phyloP scores from a whole-genome alignment of 169 alveolate species.

The Prorocentrum cordatum region DNA sequence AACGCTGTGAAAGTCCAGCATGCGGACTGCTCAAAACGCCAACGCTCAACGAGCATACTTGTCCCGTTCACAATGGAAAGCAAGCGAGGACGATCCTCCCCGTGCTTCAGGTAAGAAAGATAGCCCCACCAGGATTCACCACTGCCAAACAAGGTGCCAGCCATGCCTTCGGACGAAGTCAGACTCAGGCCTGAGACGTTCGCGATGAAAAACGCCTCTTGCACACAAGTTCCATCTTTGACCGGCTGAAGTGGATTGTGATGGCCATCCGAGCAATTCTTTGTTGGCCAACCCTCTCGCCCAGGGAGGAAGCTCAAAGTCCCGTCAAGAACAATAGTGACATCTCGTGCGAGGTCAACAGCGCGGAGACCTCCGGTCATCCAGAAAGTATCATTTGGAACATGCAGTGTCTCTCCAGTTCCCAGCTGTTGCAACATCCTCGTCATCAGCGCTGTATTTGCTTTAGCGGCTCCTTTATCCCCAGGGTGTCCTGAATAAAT shows the following conservation, averaged over 20 bases:
- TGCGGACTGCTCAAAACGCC: constrained; percentile 24
- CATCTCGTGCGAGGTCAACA: not conserved
- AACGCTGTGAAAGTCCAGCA: constrained; percentile 43
- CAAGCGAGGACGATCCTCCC: constrained; percentile 27
- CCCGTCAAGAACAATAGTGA: not conserved
- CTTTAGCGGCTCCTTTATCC: too few relatives aligned
- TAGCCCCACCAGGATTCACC: constrained; percentile 67
- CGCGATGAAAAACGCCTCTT: constrained; percentile 42
- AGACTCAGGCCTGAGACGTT: constrained; percentile 1
- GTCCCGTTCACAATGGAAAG: constrained; percentile 29
- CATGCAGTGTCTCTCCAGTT: constrained; percentile 7
- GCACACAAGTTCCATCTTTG: not conserved
- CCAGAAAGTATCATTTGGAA: constrained; percentile 27
- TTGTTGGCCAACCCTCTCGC: not conserved
- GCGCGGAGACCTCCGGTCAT: constrained; percentile 16
- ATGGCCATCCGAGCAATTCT: not conserved
- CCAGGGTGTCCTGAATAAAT: too few relatives aligned
- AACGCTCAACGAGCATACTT: not conserved
- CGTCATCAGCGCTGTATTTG: too few relatives aligned
- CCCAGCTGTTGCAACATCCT: too few relatives aligned
- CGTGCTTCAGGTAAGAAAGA: not conserved
- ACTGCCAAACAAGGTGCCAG: constrained; percentile 4
- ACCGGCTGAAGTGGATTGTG: not conserved
- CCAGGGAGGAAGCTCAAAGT: not conserved
- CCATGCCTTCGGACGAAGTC: not conserved